Conservation (phyloP, 2,329 filamentous ascomycete genomes). For the Stachybotrys echinatus region DNA sequence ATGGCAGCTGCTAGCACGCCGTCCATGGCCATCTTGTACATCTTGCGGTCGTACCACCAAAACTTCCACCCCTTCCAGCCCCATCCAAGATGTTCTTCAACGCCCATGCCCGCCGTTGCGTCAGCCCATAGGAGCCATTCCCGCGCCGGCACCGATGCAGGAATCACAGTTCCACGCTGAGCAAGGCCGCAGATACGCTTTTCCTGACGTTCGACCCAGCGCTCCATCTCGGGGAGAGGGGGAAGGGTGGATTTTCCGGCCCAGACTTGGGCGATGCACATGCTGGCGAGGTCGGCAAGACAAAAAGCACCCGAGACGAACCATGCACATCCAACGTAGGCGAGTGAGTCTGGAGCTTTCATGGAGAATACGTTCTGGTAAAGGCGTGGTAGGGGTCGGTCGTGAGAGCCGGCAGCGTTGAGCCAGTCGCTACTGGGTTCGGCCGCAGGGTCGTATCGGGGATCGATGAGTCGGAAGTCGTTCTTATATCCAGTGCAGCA, state of each 20-base stretch:
- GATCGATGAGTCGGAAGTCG: conserved; percentile 21
- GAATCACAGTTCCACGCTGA: conserved; percentile 14
- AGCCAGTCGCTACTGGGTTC: conserved; percentile 10
- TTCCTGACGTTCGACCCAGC: conserved; percentile 13
- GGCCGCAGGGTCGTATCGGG: conserved; percentile 8
- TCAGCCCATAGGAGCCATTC: conserved; percentile 19
- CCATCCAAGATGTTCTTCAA: conserved; percentile 32
- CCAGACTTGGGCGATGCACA: conserved; percentile 25
- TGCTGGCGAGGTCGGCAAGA: conserved; percentile 19
- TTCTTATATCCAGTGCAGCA: conserved; percentile 31
- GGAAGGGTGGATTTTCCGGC: conserved; percentile 23
- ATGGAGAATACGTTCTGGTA: conserved; percentile 40
- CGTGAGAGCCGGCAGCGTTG: conserved; percentile 13
- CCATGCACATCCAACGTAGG: conserved; percentile 22
- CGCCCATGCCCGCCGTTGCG: conserved; percentile 32
- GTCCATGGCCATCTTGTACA: conserved; percentile 29
- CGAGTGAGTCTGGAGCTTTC: conserved; percentile 33
- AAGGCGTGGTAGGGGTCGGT: conserved; percentile 24
- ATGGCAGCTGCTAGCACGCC: conserved; percentile 12
- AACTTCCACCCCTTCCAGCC: conserved; percentile 32
- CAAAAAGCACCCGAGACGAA: conserved; percentile 17
- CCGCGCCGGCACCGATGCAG: conserved; percentile 12
- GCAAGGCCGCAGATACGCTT: conserved; percentile 11
- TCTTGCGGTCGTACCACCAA: conserved; percentile 29
- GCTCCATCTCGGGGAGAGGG: conserved; percentile 23